These are phyloP conservation scores for Diplotaxis tenuifolia DNA, from an alignment of 345 rosid species.

Conservation along the genomic window DNA sequence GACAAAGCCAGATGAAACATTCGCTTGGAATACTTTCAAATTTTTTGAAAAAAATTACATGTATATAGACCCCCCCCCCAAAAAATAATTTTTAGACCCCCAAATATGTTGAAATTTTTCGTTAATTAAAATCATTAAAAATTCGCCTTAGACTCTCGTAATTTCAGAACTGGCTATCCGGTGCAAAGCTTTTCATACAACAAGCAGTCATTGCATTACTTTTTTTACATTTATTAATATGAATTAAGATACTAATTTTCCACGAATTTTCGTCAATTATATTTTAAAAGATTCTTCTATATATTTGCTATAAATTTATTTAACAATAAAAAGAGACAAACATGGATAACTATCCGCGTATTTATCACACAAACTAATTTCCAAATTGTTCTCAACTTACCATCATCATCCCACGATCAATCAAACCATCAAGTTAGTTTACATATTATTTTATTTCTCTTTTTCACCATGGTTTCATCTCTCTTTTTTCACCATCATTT, in stretches of 20 bases:
- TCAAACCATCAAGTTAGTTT: neutral
- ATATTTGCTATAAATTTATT: neutral
- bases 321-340: too few relatives aligned
- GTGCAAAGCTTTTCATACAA: neutral
- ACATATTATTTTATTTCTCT: neutral
- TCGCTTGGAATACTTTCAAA: too few relatives aligned
- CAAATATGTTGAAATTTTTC: too few relatives aligned
- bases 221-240: neutral
- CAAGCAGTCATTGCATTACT: neutral
- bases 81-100: too few relatives aligned
- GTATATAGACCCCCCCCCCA: too few relatives aligned
- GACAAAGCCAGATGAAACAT: too few relatives aligned
- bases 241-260: neutral
- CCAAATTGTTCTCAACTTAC: neutral
- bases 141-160: too few relatives aligned
- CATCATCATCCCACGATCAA: neutral
- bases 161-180: too few relatives aligned
- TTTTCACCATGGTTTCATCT: neutral
- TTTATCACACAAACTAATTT: neutral
- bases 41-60: too few relatives aligned
- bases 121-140: too few relatives aligned
- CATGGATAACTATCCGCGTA: neutral
- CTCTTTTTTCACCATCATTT: neutral
- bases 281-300: neutral
- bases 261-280: neutral